Evolutionary conservation across 345 rosid genomes (phyloP), one percentile per base, ranked within the genome.

Genomic region (Populus simonii): DNA sequence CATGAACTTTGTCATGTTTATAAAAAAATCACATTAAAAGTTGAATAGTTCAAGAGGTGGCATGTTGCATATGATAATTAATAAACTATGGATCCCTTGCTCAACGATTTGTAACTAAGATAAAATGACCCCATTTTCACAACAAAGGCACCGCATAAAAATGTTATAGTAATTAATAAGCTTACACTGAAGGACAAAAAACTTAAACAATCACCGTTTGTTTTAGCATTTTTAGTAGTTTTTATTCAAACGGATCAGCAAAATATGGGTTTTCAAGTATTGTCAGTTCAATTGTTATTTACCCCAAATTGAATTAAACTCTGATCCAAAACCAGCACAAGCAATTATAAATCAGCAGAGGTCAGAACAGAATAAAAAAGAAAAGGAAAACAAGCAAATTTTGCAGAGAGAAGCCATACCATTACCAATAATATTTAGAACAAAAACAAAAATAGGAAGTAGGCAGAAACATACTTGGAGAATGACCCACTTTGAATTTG

Each of bases 401-500:
- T 22, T 3, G 27, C 8, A 29, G 36, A 65, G 18, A n/a, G 18
- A 15, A 65, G 16, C 9, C 35, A 65, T 29, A 65, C 16, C 17
- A 29, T 29, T 7, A 3, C 27, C 18, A 65, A 15, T 17, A 25
- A 65, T 65, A 31, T 29, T 13, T 10, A 11, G 36, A 65, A 6
- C 35, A 25, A 63, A 63, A 62, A 8, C 6, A 33, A 23, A 45
- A 25, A 22, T 8, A 18, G 31, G 23, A n/a, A 41, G 15, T 8
- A 13, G 25, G 35, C 66, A 73, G 5, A 18, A 33, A 23, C 69
- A 8, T 82, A 83, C 82, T 57, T 57, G 81, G 76, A 73, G 75
- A 73, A 73, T 66, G 73, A 35, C 73, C 76, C 72, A 75, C 76
- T 76, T 79, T 80, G 67, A 78, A 83, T 36, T 75, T 74, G 16